Percentiles rank a stretch among this genome's conserved stretches.
phyloP scores from a whole-genome alignment of 129 eudicot genomes.

The Tagetes erecta region DNA sequence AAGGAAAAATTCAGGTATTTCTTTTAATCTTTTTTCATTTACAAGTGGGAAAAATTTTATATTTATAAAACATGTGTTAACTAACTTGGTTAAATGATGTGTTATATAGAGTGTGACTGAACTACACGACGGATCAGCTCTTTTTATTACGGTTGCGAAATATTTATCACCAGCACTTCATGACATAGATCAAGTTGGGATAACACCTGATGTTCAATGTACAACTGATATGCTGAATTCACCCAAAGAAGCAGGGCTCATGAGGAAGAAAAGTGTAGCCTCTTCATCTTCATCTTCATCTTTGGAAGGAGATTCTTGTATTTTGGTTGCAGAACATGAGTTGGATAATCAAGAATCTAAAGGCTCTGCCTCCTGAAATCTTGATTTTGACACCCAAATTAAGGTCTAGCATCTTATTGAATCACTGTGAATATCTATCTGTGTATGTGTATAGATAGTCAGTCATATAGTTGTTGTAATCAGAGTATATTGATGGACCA shows the following conservation, averaged over 20 bases:
- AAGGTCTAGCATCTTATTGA: constrained; percentile 19
- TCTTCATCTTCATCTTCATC: constrained; percentile 49
- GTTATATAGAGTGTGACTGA: constrained; percentile 83
- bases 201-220: constrained; percentile 87
- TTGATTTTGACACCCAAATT: constrained; percentile 8
- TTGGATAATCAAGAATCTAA: constrained; percentile 73
- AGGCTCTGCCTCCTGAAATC: constrained; percentile 77
- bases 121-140: constrained; percentile 87
- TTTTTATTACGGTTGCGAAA: constrained; percentile 89
- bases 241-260: constrained; percentile 36
- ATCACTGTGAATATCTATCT: constrained; percentile 9
- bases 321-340: constrained; percentile 93
- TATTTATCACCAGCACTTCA: constrained; percentile 91
- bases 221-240: constrained; percentile 70
- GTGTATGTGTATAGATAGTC: neutral
- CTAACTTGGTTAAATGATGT: neutral
- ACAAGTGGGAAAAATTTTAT: neutral
- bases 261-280: constrained; percentile 42
- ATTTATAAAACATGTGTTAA: neutral
- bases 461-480: constrained; percentile 20
- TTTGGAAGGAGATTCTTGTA: constrained; percentile 88
- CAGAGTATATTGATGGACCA: constrained; percentile 18
- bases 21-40: constrained; percentile 1
- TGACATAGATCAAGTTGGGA: constrained; percentile 88
- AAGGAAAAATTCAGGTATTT: constrained; percentile 90